Evolutionary conservation across 768 basidiomycete genomes (phyloP).

Genomic region (Amanita phalloides): DNA sequence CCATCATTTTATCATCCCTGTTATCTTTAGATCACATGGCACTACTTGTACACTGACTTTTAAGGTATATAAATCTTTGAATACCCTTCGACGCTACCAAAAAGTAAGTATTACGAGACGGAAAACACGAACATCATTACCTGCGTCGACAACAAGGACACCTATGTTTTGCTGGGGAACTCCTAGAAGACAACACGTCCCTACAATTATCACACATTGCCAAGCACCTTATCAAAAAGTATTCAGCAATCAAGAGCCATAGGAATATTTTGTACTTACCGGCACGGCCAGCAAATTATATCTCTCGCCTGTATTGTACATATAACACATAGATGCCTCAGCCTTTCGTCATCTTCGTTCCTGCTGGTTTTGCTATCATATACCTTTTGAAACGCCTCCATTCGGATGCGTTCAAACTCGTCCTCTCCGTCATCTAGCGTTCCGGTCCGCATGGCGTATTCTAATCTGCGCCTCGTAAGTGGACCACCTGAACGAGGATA

Average conservation of each 20-base stretch:
- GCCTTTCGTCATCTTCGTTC: conserved; percentile 11
- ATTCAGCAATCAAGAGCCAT: conserved; percentile 9
- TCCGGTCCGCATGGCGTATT: not conserved
- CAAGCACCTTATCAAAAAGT: conserved; percentile 29
- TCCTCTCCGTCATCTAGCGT: not conserved
- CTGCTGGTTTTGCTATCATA: conserved; percentile 5
- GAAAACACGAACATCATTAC: conserved; percentile 18
- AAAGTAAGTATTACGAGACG: conserved; percentile 8
- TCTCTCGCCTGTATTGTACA: conserved; percentile 59
- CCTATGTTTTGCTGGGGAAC: conserved; percentile 44
- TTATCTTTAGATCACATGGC: not conserved
- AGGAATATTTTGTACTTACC: conserved; percentile 26
- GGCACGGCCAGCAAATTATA: conserved; percentile 81
- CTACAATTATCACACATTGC: conserved; percentile 59
- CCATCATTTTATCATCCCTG: too few species aligned
- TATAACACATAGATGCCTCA: conserved; percentile 43
- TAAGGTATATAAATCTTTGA: conserved; percentile 54
- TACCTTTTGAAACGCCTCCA: conserved; percentile 13
- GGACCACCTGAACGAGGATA: conserved; percentile 2
- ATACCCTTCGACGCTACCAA: conserved; percentile 37
- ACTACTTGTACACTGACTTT: not conserved
- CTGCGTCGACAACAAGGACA: conserved; percentile 59
- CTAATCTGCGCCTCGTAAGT: conserved; percentile 3
- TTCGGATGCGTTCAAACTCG: conserved; percentile 11
- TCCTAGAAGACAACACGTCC: conserved; percentile 45